Base-by-base conservation (phyloP, 1,139 yeast genomes). In the Kodamaea derodonti region DNA sequence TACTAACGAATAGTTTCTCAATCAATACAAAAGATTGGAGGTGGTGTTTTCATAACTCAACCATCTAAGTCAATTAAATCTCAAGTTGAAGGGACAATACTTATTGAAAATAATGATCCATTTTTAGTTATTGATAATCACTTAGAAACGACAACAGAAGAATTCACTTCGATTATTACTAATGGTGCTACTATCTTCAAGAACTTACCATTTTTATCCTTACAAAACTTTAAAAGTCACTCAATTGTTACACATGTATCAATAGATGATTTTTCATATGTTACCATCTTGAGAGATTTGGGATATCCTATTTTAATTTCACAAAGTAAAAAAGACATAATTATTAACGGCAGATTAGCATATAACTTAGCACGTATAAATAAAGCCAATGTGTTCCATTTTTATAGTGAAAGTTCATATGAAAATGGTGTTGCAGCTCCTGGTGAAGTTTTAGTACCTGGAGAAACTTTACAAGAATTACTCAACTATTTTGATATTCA, bases 241-340 rank as follows among this genome's bases (percentile, higher is more conserved):
- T 68, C 76, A 3, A 68, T 75, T 18, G 84, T 84, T 10, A 60
- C 84, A 36, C 85, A 81, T 48, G 79, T 80, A 30, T 78, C 77
- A 43, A 58, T 84, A 40, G 41, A 63, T 27, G 95, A 87, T 54
- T 85, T 68, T 54, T 74, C 84, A 8, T 64, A 75, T 22, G 74
- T 85, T 23, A 68, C 90, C 12, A 75, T 86, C 9, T 66, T 85
- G 46, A 78, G 90, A 52, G 94, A 86, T 56, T 67, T 83, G 33
- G 77, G 78, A 14, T 72, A 69, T 45, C 75, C 80, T 9, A 68
- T 84, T 20, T 58, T 87, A 40, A 72, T 87, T 36, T 84, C 95
- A 9, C 80, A 76, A 47, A 63, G 69, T 28, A 56, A 72, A 4
- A 58, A 62, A 22, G 85, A 82, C 45, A 67, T 83, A 8, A 60